Evolutionary conservation across 768 basidiomycete genomes (phyloP), one percentile per base, ranked within the genome.

Genomic region (Mycena indigotica): DNA sequence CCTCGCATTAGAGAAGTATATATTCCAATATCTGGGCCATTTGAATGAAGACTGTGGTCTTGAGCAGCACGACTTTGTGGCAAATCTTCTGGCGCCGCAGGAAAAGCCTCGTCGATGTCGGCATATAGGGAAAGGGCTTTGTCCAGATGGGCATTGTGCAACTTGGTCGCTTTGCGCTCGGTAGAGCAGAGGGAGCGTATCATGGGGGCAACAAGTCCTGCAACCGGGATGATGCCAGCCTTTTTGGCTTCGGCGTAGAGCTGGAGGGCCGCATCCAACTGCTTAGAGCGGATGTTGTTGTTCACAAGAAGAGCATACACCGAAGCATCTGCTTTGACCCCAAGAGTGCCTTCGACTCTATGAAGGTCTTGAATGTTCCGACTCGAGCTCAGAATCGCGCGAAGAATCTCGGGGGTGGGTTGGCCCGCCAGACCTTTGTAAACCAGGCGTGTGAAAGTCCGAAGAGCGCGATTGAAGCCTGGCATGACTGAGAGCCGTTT

Each of bases 301-400:
- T 68, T 66, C 57, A 91, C 76, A 29, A 90, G 66, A 52, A 80
- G 70, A 4, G 81, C 76, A 80, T 87, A 89, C 29, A 83, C 81
- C 15, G 70, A 61, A 0, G 75, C 70, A 8, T 72, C 72, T 21
- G 80, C 77, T 44, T 68, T 67, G 50, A 83, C 52, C 19, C 67
- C 69, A 5, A 86, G 71, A 15, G 70, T 72, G 26, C 71, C 61
- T 55, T 83, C 77, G 55, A 78, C 74, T 25, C 70, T 66, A 24
- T 67, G 68, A 30, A 87, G 69, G 57, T 84, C 80, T 5, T 73
- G 58, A 12, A 78, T 65, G 26, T 66, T 65, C 6, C 60, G 71
- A n/a, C 80, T 79, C 44, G 71, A 66, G 30, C 74, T 73, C 19
- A 87, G 62, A 49, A 86, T 70, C 25, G 76, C 70, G 40, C 70